phyloP scores from a whole-genome alignment of 208 protist species.

The Wallacemonas rigidus region DNA sequence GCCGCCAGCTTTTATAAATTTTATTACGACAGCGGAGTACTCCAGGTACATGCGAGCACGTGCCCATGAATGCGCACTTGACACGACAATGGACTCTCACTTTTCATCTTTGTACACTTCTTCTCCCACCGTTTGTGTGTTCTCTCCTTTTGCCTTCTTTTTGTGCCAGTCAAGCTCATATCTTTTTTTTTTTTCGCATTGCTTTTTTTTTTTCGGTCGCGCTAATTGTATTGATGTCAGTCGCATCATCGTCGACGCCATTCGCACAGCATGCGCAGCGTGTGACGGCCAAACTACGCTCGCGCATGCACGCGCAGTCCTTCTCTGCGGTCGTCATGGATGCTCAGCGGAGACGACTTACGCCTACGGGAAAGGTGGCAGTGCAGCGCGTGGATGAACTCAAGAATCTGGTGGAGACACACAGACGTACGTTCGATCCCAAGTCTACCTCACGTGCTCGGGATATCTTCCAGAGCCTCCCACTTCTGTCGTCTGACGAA shows the following conservation, averaged over 20 bases:
- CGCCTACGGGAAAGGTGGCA: slow-evolving; percentile 33
- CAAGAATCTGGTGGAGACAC: slow-evolving; percentile 29
- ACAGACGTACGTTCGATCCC: slow-evolving; percentile 56
- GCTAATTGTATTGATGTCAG: neutral
- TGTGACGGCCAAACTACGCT: slow-evolving; percentile 63
- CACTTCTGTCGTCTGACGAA: slow-evolving; percentile 68
- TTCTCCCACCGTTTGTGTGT: neutral
- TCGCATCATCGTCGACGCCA: slow-evolving; percentile 2
- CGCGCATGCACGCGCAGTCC: slow-evolving; percentile 68
- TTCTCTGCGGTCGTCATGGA: slow-evolving; percentile 32
- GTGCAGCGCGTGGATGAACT: slow-evolving; percentile 51
- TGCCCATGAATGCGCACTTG: too few species aligned
- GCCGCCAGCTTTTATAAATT: too few species aligned
- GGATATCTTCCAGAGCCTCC: slow-evolving; percentile 58
- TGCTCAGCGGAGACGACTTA: slow-evolving; percentile 16
- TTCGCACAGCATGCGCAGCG: slow-evolving; percentile 45
- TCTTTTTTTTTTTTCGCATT: slow-evolving; percentile 4
- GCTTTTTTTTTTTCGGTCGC: neutral
- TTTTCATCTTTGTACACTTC: too few species aligned
- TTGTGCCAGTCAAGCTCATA: too few species aligned
- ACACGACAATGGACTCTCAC: too few species aligned
- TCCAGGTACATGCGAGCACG: too few species aligned
- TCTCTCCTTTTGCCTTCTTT: neutral
- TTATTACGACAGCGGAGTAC: too few species aligned
- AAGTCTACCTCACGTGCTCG: slow-evolving; percentile 36